Evolutionary conservation across 176 grass and related monocot species (phyloP).

Genomic region (Eragrostis curvula): DNA sequence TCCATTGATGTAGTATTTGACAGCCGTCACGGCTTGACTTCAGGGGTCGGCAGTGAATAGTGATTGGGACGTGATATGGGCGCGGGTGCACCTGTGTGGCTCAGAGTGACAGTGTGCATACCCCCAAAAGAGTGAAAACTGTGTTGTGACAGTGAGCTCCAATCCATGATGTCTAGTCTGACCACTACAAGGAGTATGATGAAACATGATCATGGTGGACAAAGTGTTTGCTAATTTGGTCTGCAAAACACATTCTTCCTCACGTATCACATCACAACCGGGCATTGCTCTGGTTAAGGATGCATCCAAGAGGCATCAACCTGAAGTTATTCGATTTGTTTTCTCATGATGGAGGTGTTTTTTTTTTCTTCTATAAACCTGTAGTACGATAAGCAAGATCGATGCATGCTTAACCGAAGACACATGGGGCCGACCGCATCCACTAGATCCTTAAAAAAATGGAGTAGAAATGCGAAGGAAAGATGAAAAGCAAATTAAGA

Average conservation of each 20-base stretch:
- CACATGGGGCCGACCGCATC: constrained; percentile 44
- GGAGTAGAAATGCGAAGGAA: background rate
- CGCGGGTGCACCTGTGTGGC: constrained; percentile 16
- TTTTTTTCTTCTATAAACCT: background rate
- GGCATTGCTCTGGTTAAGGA: background rate
- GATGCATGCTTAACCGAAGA: constrained; percentile 45
- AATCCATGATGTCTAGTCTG: constrained; percentile 16
- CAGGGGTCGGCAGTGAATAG: background rate
- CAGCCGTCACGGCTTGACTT: background rate
- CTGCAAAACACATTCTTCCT: background rate
- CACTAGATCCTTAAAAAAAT: constrained; percentile 42
- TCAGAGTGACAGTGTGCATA: background rate
- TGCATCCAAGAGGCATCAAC: constrained; percentile 16
- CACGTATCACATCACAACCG: background rate
- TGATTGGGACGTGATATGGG: constrained; percentile 8
- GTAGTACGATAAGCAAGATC: background rate
- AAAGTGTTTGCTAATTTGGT: background rate
- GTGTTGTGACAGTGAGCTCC: background rate
- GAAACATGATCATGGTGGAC: background rate
- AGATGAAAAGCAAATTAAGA: background rate
- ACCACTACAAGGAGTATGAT: background rate
- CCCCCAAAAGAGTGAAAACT: background rate
- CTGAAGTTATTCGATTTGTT: constrained; percentile 10
- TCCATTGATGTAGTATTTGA: background rate
- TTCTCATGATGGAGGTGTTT: background rate